Evolutionary conservation across 108 stramenopile species (phyloP), one percentile per base, ranked within the genome.

Genomic region (Discostella stelligeroides): DNA sequence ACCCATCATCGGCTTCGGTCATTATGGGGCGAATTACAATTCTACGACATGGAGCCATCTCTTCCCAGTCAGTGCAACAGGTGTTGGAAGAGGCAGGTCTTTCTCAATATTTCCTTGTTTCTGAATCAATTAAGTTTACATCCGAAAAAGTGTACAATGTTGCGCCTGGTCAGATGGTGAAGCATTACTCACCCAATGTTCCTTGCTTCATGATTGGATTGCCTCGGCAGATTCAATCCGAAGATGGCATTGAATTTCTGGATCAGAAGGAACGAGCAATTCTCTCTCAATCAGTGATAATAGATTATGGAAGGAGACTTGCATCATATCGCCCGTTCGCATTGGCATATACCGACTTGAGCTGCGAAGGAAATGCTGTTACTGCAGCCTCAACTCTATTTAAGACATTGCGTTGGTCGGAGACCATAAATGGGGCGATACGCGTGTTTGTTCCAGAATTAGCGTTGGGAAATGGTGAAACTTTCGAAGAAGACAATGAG

Each of bases 101-200:
- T 21, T 60, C 58, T 17, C 25, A 57, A 28, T 47, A 58, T 42
- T 85, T 76, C 49, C 63, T 45, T 20, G 74, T 68, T 15, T 39
- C 49, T 10, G 64, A 81, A 27, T 39, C 30, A 0, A 81, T 92
- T 28, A 64, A 73, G 37, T 87, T 88, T 13, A 84, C 85, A 24
- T 72, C 84, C 4, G 91, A 89, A 7, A 59, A 70, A 3, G 82
- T 81, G 17, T 70, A 79, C 21, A 83, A 83, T 53, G 93, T 92
- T 4, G 93, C 96, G 1, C 98, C 98, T 0, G 98, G 98, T 3
- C 98, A 98, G 80, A 86, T 84, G 17, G 73, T 97, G 66, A 95
- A 91, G 37, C 98, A 98, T 69, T 98, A 98, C 75, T 95, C 98
- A 20, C 98, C 98, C n/a, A 81, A 96, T 70, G 80, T 95, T 17